Base-by-base conservation (phyloP, 2,329 filamentous ascomycete species). In the Cadophora gregata region DNA sequence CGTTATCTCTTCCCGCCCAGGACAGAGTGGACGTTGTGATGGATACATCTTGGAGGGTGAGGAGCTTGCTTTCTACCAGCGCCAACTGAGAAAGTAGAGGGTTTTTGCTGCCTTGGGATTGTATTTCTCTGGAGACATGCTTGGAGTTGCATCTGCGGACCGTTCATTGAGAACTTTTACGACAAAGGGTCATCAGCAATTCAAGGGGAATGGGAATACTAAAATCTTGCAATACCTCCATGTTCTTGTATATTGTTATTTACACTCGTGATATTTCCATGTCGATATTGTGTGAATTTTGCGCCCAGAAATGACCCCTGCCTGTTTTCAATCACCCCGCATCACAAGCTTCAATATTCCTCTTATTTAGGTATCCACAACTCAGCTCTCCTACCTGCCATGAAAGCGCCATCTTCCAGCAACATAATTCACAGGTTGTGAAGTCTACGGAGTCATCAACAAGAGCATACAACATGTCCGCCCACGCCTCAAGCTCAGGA, bases 31-130 rank as follows among this genome's bases (percentile, higher is more conserved):
- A 79, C 93, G 96, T 84, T 89, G 88, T 79, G 96, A 99, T 82
- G 96, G 96, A 75, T 99, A 99, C 88, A 90, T 99, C 82, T 88
- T 99, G 75, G 96, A 99, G 90, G 96, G 96, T 79, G 96, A 99
- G 84, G 96, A 99, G 90, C 89, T 99, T 80, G 93, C 94, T 83
- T 99, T 99, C 92, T 99, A 99, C 93, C 94, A 97, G 91, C 92
- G 92, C 86, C 94, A 94, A 86, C 93, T 98, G 84, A 92, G 96
- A 90, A 98, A 97, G 89, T 98, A 97, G 86, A 87, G 68, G 67
- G 67, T 69, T 72, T 69, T 67, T 71, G 51, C 62, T 64, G 66
- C 53, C 24, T 64, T 66, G 67, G 72, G 72, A 71, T 71, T 75
- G 71, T 75, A 74, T 72, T 76, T 75, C 67, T 71, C 67, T 71